Evolutionary conservation across 2,329 filamentous ascomycete species (phyloP), one percentile per base, ranked within the genome.

Genomic region (Acrocalymma vagum): DNA sequence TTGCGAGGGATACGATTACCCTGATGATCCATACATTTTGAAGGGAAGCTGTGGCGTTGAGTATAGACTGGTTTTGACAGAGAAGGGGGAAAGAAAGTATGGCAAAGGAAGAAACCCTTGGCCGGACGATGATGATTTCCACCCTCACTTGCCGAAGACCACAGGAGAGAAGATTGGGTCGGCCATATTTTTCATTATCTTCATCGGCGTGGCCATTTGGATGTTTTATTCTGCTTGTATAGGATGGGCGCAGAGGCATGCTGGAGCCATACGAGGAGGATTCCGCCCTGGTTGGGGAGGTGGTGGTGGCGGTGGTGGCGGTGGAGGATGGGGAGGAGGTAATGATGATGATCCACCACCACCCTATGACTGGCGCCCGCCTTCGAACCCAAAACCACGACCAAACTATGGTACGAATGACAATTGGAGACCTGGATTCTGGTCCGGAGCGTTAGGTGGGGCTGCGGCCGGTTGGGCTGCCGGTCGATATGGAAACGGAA

Each of bases 31-130:
- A 0, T 95, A 90, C 68, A 81, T 97, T n/a, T 74, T 97, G 38
- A 91, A 88, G 61, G 94, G 94, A 15, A 94, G 88, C 68, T 97
- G 93, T 71, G 94, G 88, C 10, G 92, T 96, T 16, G 90, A 96
- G 72, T 97, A 97, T 70, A 79, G 86, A 10, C 72, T 97, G 6
- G 69, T 87, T 0, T 75, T 97, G 36, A 97, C 92, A 1, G 83
- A 86, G 9, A 76, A 79, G 47, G 94, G 94, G 3, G 84, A 92
- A 71, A 71, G 80, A 55, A 82, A 78, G 55, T 92, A 87, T 65
- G 88, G 87, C 32, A 59, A 1, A 65, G 80, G 24, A 60, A 82
- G 26, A 72, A 32, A 70, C 66, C 28, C 45, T 32, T 72, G 60
- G 29, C 65, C 60, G 17, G 71, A 58, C 16, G 65, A 45, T 28